These are phyloP conservation scores for Coelastrella sp. DNA, from an alignment of 139 green algal genomes.

Conservation along the genomic window DNA sequence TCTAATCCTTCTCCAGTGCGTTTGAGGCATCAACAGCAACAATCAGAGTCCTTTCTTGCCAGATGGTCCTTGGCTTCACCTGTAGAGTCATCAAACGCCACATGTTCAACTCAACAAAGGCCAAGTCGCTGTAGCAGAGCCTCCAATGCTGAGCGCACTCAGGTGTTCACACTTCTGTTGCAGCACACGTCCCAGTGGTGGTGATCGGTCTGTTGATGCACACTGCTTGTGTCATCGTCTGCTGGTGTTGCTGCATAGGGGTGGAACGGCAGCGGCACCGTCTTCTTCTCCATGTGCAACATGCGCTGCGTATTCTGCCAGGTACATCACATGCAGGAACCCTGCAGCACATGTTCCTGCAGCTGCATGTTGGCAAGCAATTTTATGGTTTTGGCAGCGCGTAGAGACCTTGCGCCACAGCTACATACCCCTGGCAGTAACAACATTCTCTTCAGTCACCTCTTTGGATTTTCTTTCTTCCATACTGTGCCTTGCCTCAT, in stretches of 20 bases:
- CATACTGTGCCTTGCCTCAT: too few relatives aligned
- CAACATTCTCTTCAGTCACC: neutral
- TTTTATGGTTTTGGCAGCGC: too few relatives aligned
- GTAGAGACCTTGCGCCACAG: too few relatives aligned
- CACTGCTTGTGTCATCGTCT: neutral
- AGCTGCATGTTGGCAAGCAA: too few relatives aligned
- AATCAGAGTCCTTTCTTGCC: neutral
- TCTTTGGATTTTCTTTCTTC: too few relatives aligned
- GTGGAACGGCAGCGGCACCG: constrained; percentile 45
- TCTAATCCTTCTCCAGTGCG: neutral
- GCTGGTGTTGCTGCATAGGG: constrained; percentile 1
- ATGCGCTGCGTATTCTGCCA: constrained; percentile 43
- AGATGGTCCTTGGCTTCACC: neutral
- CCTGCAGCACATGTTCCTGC: too few relatives aligned
- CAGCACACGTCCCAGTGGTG: neutral
- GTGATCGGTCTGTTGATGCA: neutral
- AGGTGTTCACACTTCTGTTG: neutral
- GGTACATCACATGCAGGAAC: neutral
- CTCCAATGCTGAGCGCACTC: neutral
- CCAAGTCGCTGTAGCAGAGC: neutral
- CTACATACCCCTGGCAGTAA: too few relatives aligned
- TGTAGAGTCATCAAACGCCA: neutral
- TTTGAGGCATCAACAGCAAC: neutral
- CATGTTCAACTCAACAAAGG: neutral
- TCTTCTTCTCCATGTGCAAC: constrained; percentile 52